These are phyloP conservation scores for Vaccinium macrocarpon DNA, from an alignment of 148 eudicot species.

Conservation along the genomic window DNA sequence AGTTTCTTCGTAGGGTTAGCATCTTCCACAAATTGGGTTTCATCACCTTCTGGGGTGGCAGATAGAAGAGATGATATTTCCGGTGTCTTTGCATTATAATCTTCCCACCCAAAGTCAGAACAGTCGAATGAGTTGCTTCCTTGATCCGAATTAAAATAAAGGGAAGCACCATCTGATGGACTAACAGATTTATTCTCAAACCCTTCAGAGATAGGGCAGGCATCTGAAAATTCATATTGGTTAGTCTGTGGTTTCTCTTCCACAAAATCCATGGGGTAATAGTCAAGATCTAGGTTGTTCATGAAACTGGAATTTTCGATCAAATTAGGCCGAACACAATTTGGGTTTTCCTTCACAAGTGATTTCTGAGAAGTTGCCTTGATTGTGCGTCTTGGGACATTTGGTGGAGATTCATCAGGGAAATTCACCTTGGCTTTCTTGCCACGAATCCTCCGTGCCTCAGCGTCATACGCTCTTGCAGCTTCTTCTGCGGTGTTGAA, in stretches of 20 bases:
- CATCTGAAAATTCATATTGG: conserved; percentile 28
- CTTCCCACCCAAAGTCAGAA: conserved; percentile 80
- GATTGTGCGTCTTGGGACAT: conserved; percentile 36
- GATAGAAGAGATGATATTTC: conserved; percentile 76
- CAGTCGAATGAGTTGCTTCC: conserved; percentile 75
- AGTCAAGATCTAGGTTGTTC: conserved; percentile 28
- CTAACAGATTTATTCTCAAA: conserved; percentile 27
- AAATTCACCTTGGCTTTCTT: conserved; percentile 94
- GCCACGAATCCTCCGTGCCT: conserved; percentile 94
- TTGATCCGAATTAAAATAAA: conserved; percentile 62
- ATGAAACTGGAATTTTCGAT: conserved; percentile 21
- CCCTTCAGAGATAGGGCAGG: conserved; percentile 27
- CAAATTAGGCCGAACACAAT: conserved; percentile 29
- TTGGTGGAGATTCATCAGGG: conserved; percentile 48
- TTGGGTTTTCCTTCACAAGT: conserved; percentile 25
- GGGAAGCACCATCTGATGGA: conserved; percentile 30
- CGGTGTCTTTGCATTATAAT: conserved; percentile 48
- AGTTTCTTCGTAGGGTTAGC: conserved; percentile 52
- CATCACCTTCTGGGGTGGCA: conserved; percentile 39
- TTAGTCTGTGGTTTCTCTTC: conserved; percentile 64
- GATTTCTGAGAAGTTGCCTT: conserved; percentile 38
- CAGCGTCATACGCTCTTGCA: conserved; percentile 94
- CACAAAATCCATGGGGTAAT: conserved; percentile 25
- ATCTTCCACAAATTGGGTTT: conserved; percentile 39
- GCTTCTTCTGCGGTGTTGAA: conserved; percentile 99